These are phyloP conservation scores for Saccharomycopsis fodiens DNA, from an alignment of 805 yeast genomes.

Conservation along the genomic window DNA sequence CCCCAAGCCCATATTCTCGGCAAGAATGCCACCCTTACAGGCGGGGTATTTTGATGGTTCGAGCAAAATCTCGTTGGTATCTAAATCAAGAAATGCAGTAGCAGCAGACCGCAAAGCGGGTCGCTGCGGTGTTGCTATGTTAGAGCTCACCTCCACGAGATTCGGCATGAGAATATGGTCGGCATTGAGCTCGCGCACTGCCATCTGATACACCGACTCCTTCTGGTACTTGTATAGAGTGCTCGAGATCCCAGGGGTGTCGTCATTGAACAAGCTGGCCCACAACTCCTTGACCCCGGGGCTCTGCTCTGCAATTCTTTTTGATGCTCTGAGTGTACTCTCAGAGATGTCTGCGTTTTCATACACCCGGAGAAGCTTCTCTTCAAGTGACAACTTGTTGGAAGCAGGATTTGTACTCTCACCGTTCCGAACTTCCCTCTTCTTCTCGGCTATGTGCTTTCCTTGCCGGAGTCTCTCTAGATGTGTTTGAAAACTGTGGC, in stretches of 20 bases:
- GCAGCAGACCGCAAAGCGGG: slow-evolving; percentile 12
- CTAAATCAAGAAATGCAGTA: slow-evolving; percentile 30
- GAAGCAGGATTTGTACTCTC: too few species aligned
- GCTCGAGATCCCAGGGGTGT: slow-evolving; percentile 42
- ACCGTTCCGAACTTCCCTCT: not conserved
- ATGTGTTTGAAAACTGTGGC: slow-evolving; percentile 26
- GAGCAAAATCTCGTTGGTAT: slow-evolving; percentile 25
- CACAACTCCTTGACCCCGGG: slow-evolving; percentile 21
- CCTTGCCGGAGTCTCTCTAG: slow-evolving; percentile 29
- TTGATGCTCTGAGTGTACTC: slow-evolving; percentile 12
- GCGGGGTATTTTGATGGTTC: slow-evolving; percentile 37
- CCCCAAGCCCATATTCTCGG: slow-evolving; percentile 83
- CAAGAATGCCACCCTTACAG: slow-evolving; percentile 64
- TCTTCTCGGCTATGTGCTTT: not conserved
- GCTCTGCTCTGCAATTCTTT: slow-evolving; percentile 7
- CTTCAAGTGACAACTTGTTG: not conserved
- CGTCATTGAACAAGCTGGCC: slow-evolving; percentile 25
- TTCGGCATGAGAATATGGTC: slow-evolving; percentile 31
- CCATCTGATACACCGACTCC: slow-evolving; percentile 55
- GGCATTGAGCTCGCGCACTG: slow-evolving; percentile 39
- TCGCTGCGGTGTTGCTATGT: too few species aligned
- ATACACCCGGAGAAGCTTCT: not conserved
- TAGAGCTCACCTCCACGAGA: slow-evolving; percentile 23
- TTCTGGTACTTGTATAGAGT: slow-evolving; percentile 49
- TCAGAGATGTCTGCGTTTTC: slow-evolving; percentile 20